Evolutionary conservation across 2,329 filamentous ascomycete species (phyloP).

Genomic region (Neonectria faginata): DNA sequence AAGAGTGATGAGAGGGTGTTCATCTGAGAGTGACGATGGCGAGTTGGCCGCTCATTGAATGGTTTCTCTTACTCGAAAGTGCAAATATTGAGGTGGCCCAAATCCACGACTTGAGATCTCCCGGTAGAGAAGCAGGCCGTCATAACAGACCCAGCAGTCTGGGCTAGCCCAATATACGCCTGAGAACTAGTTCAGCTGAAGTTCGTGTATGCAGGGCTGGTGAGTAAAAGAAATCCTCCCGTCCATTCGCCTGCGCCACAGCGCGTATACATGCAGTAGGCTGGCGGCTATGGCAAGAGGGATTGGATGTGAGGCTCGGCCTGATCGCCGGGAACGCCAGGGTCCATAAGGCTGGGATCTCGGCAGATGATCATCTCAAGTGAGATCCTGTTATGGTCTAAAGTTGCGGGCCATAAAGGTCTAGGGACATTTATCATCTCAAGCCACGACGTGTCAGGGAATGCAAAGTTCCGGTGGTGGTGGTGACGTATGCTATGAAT

Average conservation of each 20-base stretch:
- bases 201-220: background rate
- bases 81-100: background rate
- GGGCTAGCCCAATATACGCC: background rate
- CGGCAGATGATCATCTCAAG: background rate
- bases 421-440: background rate
- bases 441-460: background rate
- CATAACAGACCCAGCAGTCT: background rate
- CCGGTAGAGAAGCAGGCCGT: background rate
- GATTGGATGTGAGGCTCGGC: background rate
- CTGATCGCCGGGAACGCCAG: background rate
- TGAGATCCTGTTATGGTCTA: background rate
- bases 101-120: background rate
- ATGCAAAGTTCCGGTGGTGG: background rate
- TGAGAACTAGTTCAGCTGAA: background rate
- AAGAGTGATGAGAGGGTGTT: too few relatives aligned
- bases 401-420: background rate
- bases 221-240: background rate
- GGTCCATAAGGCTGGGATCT: background rate
- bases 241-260: background rate
- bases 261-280: background rate
- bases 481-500: background rate
- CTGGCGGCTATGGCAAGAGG: background rate
- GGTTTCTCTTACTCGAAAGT: background rate
- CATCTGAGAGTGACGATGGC: background rate
- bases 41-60: background rate